Conservation (phyloP, 2,329 filamentous ascomycete genomes). For the Alternaria arbusti region DNA sequence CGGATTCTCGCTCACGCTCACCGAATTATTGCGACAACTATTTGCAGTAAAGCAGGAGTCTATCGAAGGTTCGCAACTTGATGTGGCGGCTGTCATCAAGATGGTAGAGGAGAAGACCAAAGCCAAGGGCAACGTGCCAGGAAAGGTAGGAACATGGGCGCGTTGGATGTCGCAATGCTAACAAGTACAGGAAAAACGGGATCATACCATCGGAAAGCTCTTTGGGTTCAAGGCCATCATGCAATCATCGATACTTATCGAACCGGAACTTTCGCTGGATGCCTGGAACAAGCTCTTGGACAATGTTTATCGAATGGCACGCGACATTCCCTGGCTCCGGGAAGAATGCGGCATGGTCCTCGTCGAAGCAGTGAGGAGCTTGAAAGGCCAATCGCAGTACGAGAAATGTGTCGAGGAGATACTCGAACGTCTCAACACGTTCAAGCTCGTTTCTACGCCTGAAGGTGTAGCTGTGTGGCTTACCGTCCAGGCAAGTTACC, state of each 20-base stretch:
- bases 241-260: constrained; percentile 75
- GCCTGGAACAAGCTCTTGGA: constrained; percentile 73
- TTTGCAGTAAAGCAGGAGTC: constrained; percentile 56
- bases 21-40: constrained; percentile 77
- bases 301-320: constrained; percentile 73
- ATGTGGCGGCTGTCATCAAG: constrained; percentile 55
- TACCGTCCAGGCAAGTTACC: constrained; percentile 67
- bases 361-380: constrained; percentile 71
- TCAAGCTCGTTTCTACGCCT: constrained; percentile 76
- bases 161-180: constrained; percentile 14
- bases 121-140: constrained; percentile 58
- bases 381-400: constrained; percentile 53
- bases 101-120: constrained; percentile 61
- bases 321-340: constrained; percentile 86
- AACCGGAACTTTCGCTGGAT: constrained; percentile 58
- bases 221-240: constrained; percentile 89
- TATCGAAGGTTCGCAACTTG: constrained; percentile 45
- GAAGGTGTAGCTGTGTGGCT: constrained; percentile 93
- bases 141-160: constrained; percentile 53
- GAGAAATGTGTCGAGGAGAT: constrained; percentile 66
- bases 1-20: constrained; percentile 87
- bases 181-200: constrained; percentile 75
- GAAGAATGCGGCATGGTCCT: constrained; percentile 87
- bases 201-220: constrained; percentile 82
- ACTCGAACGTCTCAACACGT: constrained; percentile 66